phyloP scores from a whole-genome alignment of 208 protist species.

The Spongospora subterranea region DNA sequence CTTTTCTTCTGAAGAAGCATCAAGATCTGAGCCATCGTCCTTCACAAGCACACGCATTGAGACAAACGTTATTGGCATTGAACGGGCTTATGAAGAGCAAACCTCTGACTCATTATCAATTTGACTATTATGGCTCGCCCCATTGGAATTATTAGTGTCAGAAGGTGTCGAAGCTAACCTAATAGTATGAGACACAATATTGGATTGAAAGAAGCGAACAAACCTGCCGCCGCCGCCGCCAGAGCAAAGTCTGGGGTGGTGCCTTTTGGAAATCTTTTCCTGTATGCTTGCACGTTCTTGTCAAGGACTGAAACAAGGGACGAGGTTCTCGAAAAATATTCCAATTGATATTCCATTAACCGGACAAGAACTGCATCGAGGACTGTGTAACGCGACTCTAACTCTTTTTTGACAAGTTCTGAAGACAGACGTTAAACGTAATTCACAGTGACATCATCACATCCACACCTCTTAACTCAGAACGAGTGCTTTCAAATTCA shows the following conservation, averaged over 20 bases:
- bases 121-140: too few species aligned
- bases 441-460: not conserved
- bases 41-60: too few species aligned
- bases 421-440: not conserved
- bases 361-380: constrained; percentile 34
- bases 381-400: constrained; percentile 21
- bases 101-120: too few species aligned
- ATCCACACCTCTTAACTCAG: not conserved
- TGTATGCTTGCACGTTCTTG: constrained; percentile 49
- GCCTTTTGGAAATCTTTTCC: constrained; percentile 35
- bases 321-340: not conserved
- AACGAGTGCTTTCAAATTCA: not conserved
- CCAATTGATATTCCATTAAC: not conserved
- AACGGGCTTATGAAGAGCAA: too few species aligned
- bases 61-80: too few species aligned
- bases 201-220: too few species aligned
- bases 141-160: too few species aligned
- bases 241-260: not conserved
- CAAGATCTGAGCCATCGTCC: too few species aligned
- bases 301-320: not conserved
- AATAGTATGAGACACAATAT: too few species aligned
- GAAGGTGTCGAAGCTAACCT: too few species aligned
- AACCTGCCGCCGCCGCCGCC: too few species aligned
- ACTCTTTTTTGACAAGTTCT: not conserved
- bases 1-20: too few species aligned